phyloP scores from a whole-genome alignment of 345 rosid species.

The Syzygium aromaticum region DNA sequence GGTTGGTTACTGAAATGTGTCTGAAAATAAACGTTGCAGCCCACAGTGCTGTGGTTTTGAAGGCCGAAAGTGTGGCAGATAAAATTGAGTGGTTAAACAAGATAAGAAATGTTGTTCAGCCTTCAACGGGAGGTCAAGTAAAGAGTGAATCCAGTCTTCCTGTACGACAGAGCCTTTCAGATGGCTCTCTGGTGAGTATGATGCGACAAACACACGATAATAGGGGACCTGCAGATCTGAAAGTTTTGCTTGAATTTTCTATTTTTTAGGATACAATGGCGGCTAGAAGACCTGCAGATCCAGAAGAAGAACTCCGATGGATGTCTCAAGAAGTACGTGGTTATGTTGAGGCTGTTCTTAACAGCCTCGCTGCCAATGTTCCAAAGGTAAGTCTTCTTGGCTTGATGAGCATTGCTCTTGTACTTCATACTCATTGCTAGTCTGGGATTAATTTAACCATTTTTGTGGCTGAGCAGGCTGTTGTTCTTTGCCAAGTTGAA shows the following conservation, averaged over 20 bases:
- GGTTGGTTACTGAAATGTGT: neutral
- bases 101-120: slow-evolving; percentile 55
- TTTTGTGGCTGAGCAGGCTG: slow-evolving; percentile 54
- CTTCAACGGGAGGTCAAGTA: slow-evolving; percentile 56
- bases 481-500: slow-evolving; percentile 99
- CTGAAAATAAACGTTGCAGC: slow-evolving; percentile 40
- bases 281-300: slow-evolving; percentile 87
- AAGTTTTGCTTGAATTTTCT: neutral
- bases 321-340: slow-evolving; percentile 99
- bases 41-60: slow-evolving; percentile 71
- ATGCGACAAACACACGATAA: neutral
- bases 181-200: slow-evolving; percentile 91
- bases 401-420: neutral
- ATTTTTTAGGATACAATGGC: slow-evolving; percentile 73
- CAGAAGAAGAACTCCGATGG: slow-evolving; percentile 99
- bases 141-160: slow-evolving; percentile 39
- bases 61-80: slow-evolving; percentile 83
- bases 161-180: slow-evolving; percentile 91
- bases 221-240: neutral
- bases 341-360: slow-evolving; percentile 98
- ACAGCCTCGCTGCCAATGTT: slow-evolving; percentile 97
- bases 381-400: slow-evolving; percentile 56
- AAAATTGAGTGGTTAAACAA: slow-evolving; percentile 85
- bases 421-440: neutral
- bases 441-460: neutral